Evolutionary conservation across 352 stramenopile genomes (phyloP), one percentile per base, ranked within the genome.

Genomic region (Globisporangium cystogenes): DNA sequence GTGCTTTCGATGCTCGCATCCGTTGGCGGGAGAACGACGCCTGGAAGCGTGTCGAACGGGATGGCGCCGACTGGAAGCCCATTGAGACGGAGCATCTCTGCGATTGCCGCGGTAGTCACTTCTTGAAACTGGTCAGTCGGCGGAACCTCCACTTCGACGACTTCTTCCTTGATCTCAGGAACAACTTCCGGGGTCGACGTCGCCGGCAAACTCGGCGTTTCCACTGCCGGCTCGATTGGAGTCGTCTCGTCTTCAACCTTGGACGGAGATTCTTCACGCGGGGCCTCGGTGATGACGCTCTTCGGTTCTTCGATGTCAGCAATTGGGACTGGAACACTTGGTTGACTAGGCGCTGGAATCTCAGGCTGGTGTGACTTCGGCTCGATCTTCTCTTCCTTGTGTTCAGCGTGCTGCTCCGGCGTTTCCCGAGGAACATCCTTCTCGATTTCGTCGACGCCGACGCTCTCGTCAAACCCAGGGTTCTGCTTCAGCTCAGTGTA

Each of bases 401-500:
- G 24, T 3, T 21, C 23, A 29, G 21, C 7, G 14, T 31, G 7
- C 43, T 35, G 14, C 14, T 1, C 5, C 12, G n/a, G n/a, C n/a
- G 31, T 18, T 21, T 44, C 47, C 2, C 29, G 31, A 14, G 18
- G 7, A 11, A 33, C 18, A 29, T 29, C 11, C n/a, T 18, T 11
- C 36, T 11, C 33, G 20, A 10, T n/a, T 2, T 20, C 27, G 24
- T 35, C 47, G 20, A 21, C 16, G 11, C 36, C 48, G 14, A 48
- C 36, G 24, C 24, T 55, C 23, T 55, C 55, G 3, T 39, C 35
- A 40, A 57, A 33, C 24, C 57, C 42, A 8, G 48, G 49, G 35
- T 62, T 55, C 23, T 62, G 21, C 48, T 51, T 52, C 15, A 62
- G 49, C 37, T 62, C 55, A n/a, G 48, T 48, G 49, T 57, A 62